Base-by-base conservation (phyloP, 2,329 filamentous ascomycete genomes). In the Nemania serpens region DNA sequence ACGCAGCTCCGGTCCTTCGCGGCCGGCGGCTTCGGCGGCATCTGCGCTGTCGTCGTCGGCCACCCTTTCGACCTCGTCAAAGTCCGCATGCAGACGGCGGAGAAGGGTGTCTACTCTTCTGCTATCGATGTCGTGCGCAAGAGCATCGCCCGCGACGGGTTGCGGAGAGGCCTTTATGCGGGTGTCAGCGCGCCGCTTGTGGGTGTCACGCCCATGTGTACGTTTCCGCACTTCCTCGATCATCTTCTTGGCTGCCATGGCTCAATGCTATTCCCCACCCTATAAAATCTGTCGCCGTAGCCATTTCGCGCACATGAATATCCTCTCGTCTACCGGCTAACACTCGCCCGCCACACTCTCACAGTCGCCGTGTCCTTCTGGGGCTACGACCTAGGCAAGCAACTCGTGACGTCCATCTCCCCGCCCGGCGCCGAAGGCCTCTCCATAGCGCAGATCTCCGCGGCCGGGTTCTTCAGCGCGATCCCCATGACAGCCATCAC, bases 61-160 rank as follows among this genome's bases (percentile, higher is more conserved):
- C 95, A 99, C 77, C 95, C 95, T 10, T 99, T 99, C 75, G 95
- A 99, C 76, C 83, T 99, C 70, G 94, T 98, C 76, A 99, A 99
- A 81, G 95, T 99, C 67, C 91, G 95, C 61, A 81, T 99, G 76
- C 95, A 99, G 82, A 99, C 95, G 2, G 93, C 95, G 37, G 93
- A 98, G 78, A 89, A 88, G 77, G 95, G 95, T 50, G 91, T 97
- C 37, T 99, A 99, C 79, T 89, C 82, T 37, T 89, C 90, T 47
- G 95, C 95, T 13, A 83, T 98, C 71, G 95, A 99, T 78, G 94
- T 97, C 1, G 93, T 98, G 65, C 83, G 85, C 76, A 96, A 90
- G 81, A 94, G 91, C 37, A 79, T 99, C 62, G 93, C 93, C 29
- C 85, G 90, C 63, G 94, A 98, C 77, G 95, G 95, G 1, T 75